Base-by-base conservation (phyloP, 164 flowering plant species). In the Buxus sempervirens region DNA sequence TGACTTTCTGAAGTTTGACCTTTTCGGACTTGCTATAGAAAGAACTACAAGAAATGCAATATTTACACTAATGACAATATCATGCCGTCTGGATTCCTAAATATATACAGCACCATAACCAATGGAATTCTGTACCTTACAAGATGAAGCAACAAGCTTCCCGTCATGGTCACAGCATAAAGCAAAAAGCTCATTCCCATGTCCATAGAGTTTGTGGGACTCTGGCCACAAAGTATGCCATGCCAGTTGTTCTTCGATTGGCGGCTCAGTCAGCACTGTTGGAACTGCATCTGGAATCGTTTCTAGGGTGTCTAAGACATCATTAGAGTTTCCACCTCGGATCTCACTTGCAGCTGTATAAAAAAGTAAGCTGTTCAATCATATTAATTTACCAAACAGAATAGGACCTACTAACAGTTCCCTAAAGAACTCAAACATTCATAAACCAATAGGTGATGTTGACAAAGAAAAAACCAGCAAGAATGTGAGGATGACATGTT, bases 171-270 rank as follows among this genome's bases (percentile, higher is more conserved):
- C 84, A 83, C 89, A 87, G 75, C 98, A 90, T 21, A 95, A 61
- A 49, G 99, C 89, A 75, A 85, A 95, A 18, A 95, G 82, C 74
- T 95, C 99, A 88, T 95, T 95, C 19, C 99, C 99, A 82, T 95
- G 99, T 68, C 98, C 99, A 77, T 95, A 95, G 55, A 95, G 95
- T 80, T 95, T 95, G 80, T 95, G 99, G 1, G 97, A 81, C 73
- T 95, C 99, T 8, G 99, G 99, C 99, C 99, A 95, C 25, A 95
- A 79, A 16, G 99, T 95, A 72, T 95, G 90, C 88, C 89, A 92
- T 23, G 89, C 87, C 59, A 95, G 72, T 78, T 92, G 98, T 45
- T 92, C 99, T 77, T 95, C 99, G 65, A 95, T 89, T 13, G 99
- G 98, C 63, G 94, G 88, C 66, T 92, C 88, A 10, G 94, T 89